Percentiles rank a stretch among this genome's conserved stretches.
Evolutionary conservation across 768 basidiomycete genomes (phyloP).

Genomic region (Mycena latifolia): DNA sequence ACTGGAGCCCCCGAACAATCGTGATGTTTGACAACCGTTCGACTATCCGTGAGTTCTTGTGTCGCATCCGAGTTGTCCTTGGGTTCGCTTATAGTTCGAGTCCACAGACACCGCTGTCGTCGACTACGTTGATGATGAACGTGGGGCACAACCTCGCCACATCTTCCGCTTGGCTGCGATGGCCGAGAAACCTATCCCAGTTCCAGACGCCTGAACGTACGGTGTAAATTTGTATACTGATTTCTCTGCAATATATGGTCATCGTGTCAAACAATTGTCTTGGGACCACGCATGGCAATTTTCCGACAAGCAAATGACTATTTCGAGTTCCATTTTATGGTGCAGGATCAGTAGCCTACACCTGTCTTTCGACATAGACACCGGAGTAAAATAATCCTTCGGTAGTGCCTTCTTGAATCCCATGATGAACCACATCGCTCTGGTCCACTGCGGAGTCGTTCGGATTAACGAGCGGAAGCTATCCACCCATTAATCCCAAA

Average conservation of each 20-base stretch:
- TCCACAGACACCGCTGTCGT: slow-evolving; percentile 35
- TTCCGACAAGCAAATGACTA: no score
- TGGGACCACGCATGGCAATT: no score
- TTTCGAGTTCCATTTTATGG: no score
- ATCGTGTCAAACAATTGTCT: no score
- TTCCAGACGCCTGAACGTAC: slow-evolving; percentile 10
- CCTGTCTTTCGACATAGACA: slow-evolving; percentile 65
- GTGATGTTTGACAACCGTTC: slow-evolving; percentile 36
- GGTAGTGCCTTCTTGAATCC: slow-evolving; percentile 68
- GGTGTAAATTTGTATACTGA: no score
- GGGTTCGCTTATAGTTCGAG: background rate
- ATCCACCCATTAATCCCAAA: background rate
- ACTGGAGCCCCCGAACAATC: no score
- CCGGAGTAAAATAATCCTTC: slow-evolving; percentile 72
- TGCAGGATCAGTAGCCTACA: no score
- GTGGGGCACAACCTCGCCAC: slow-evolving; percentile 33
- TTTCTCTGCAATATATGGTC: no score
- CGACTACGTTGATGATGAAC: slow-evolving; percentile 36
- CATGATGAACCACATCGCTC: slow-evolving; percentile 68
- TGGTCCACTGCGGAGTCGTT: slow-evolving; percentile 59
- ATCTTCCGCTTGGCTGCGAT: slow-evolving; percentile 40
- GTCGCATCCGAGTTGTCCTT: background rate
- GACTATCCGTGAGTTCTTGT: slow-evolving; percentile 18
- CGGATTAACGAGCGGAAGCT: slow-evolving; percentile 68
- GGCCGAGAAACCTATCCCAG: no score